Conservation (phyloP, 1,284 basidiomycete species). For the Puccinia triticina region DNA sequence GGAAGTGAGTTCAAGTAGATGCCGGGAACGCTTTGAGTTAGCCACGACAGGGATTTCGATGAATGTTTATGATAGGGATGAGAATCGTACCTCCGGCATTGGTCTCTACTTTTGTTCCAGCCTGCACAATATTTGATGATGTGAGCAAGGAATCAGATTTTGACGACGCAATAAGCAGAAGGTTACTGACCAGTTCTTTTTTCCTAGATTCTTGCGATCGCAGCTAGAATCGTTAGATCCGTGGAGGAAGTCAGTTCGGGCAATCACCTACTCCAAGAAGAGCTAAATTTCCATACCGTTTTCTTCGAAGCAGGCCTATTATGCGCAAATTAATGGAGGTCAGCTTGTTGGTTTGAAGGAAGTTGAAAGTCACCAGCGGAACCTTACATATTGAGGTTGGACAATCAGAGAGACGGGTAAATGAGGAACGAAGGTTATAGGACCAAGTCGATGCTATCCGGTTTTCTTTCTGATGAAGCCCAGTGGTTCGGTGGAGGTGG, state of each 20-base stretch:
- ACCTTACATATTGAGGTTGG: background rate
- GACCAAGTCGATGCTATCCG: background rate
- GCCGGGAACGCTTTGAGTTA: background rate
- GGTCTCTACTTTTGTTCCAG: slow-evolving; percentile 38
- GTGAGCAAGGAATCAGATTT: background rate
- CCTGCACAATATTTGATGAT: slow-evolving; percentile 4
- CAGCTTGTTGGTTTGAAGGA: background rate
- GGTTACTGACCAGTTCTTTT: slow-evolving; percentile 38
- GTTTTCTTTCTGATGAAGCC: background rate
- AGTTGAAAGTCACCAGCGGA: background rate
- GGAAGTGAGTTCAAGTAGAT: background rate
- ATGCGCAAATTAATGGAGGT: background rate
- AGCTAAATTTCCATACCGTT: slow-evolving; percentile 11
- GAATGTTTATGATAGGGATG: background rate
- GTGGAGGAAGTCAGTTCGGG: background rate
- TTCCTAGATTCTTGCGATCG: slow-evolving; percentile 45
- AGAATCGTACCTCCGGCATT: slow-evolving; percentile 43
- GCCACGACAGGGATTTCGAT: background rate
- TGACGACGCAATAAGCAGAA: background rate
- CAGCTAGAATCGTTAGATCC: slow-evolving; percentile 27
- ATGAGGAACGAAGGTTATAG: background rate
- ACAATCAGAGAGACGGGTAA: background rate
- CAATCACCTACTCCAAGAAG: too few relatives aligned
- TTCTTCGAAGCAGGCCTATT: slow-evolving; percentile 49
- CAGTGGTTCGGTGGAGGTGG: background rate